Evolutionary conservation across 2,329 filamentous ascomycete species (phyloP), one percentile per base, ranked within the genome.

Genomic region (Calycina herbarum): DNA sequence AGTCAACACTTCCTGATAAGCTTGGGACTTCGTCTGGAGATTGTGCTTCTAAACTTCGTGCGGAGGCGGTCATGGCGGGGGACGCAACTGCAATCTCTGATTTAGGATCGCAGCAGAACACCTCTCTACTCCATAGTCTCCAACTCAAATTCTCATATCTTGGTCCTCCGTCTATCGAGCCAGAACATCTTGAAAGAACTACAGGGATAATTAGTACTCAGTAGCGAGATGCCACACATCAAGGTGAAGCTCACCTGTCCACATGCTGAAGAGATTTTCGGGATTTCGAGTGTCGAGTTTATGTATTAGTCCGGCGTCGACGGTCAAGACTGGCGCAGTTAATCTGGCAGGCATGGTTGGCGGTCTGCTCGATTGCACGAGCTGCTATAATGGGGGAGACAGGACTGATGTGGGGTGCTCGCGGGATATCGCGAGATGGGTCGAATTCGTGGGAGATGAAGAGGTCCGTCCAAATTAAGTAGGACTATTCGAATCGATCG

Each of bases 161-260:
- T 76, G 92, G 89, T 65, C 95, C 95, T 79, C 98, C 91, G 77
- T 97, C 92, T 77, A 98, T 90, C 62, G 94, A 95, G 75, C 95
- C 92, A 76, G 93, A 93, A 79, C 94, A 97, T 80, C 93, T 92
- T 61, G 93, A 94, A 77, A 98, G 97, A 67, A 98, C 93, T 95
- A 17, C 29, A 76, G 54, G 67, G 2, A 20, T n/a, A 15, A 60
- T 67, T 60, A 64, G 62, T 63, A 57, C n/a, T 40, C 54, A 24
- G 15, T 54, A 38, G 40, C 15, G 42, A 10, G 5, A 11, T 54
- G 40, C 31, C 57, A 35, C 33, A 24, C 45, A 6, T 42, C 54
- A 35, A 63, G 40, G 63, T 56, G 48, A 54, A 24, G 63, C 91
- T 86, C 81, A 96, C 93, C 92, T 78, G 93, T 94, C 93, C 94